Evolutionary conservation across 1,139 yeast genomes (phyloP).

Genomic region (Lodderomyces pseudojiufengensis): DNA sequence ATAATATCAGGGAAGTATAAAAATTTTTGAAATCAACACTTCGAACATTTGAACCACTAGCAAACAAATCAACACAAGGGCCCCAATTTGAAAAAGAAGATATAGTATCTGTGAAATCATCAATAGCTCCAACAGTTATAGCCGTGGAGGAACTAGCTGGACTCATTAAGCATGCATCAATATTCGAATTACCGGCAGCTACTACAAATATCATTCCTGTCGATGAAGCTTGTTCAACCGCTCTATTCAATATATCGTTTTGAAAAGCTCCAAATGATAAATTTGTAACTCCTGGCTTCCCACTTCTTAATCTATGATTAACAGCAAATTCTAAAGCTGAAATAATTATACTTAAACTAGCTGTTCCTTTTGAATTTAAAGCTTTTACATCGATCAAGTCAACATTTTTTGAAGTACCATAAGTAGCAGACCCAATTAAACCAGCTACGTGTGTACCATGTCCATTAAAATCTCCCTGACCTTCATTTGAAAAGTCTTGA

Average conservation of each 20-base stretch:
- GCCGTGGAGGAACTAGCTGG: conserved; percentile 44
- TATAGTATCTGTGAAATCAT: conserved; percentile 28
- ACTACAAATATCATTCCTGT: conserved; percentile 44
- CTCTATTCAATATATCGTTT: conserved; percentile 35
- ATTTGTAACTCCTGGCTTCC: conserved; percentile 31
- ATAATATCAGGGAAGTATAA: conserved; percentile 38
- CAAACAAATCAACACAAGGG: conserved; percentile 42
- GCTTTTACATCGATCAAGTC: conserved; percentile 42
- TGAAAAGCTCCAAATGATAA: conserved; percentile 42
- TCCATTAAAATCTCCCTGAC: conserved; percentile 46
- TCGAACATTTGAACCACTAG: conserved; percentile 42
- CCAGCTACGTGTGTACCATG: conserved; percentile 51
- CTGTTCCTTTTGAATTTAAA: conserved; percentile 38
- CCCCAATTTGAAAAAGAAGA: conserved; percentile 46
- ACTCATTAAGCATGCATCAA: conserved; percentile 39
- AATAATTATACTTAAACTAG: conserved; percentile 40
- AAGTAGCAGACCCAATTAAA: conserved; percentile 39
- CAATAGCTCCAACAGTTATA: conserved; percentile 44
- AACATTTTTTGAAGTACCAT: conserved; percentile 43
- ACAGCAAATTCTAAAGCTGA: conserved; percentile 45
- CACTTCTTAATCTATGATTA: conserved; percentile 27
- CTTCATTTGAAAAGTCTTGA: conserved; percentile 27
- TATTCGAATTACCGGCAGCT: conserved; percentile 45
- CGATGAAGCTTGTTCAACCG: conserved; percentile 39
- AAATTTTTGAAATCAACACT: conserved; percentile 25